Conservation (phyloP, 1,139 yeast genomes). For the Citeromyces siamensis region DNA sequence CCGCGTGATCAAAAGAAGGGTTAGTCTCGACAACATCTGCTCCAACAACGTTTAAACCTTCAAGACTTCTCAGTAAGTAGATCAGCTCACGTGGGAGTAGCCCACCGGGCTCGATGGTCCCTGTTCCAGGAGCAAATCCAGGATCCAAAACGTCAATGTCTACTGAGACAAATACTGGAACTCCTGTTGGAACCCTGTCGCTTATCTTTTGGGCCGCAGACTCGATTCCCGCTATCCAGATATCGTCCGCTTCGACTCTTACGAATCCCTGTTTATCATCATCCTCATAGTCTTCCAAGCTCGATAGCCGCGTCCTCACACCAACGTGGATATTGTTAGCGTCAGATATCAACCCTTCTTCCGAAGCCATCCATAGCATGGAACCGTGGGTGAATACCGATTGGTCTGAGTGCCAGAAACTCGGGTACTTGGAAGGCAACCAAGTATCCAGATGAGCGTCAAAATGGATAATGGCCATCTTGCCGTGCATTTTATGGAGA, state of each 20-base stretch:
- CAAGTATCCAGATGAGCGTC: slow-evolving; percentile 78
- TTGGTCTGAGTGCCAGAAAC: slow-evolving; percentile 58
- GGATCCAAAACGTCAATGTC: slow-evolving; percentile 80
- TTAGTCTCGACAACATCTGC: slow-evolving; percentile 73
- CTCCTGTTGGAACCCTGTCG: slow-evolving; percentile 34
- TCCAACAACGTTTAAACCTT: slow-evolving; percentile 51
- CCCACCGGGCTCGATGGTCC: slow-evolving; percentile 79
- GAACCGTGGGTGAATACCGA: slow-evolving; percentile 66
- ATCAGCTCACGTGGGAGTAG: slow-evolving; percentile 68
- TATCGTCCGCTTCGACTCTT: slow-evolving; percentile 57
- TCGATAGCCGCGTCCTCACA: slow-evolving; percentile 52
- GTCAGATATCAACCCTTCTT: slow-evolving; percentile 49
- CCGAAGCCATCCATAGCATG: slow-evolving; percentile 67
- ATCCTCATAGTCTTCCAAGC: slow-evolving; percentile 43
- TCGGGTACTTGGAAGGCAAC: slow-evolving; percentile 57
- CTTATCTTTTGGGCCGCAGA: slow-evolving; percentile 38
- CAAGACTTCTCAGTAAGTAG: slow-evolving; percentile 45
- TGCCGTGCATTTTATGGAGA: slow-evolving; percentile 44
- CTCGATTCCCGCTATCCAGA: slow-evolving; percentile 49
- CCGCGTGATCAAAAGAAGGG: slow-evolving; percentile 63
- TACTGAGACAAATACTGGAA: slow-evolving; percentile 60
- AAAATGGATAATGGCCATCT: slow-evolving; percentile 57
- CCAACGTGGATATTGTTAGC: slow-evolving; percentile 59
- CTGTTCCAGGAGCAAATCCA: slow-evolving; percentile 72
- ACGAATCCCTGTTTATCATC: slow-evolving; percentile 54